A percentile compares a stretch with the other conserved stretches of the same genome.
phyloP scores from a whole-genome alignment of 2,329 filamentous ascomycete species.

The Massarina eburnea region DNA sequence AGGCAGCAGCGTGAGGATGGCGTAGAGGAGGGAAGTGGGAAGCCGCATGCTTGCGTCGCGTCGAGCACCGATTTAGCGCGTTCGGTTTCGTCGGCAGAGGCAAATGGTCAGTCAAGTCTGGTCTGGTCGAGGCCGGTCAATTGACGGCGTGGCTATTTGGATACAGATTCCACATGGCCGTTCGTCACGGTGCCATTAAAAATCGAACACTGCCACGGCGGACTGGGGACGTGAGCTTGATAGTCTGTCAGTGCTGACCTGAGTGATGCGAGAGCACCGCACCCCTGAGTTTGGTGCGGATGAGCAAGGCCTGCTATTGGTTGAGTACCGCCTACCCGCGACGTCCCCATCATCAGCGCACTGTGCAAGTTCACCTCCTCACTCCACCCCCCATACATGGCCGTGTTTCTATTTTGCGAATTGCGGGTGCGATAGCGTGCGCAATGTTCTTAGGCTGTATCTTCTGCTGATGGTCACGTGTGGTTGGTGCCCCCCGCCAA shows the following conservation, averaged over 20 bases:
- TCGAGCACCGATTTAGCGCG: constrained; percentile 9
- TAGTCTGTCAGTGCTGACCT: no score
- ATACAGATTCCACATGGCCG: background rate
- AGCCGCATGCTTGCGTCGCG: constrained; percentile 18
- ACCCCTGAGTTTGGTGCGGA: no score
- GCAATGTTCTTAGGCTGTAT: constrained; percentile 17
- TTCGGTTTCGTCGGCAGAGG: background rate
- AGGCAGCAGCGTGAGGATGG: constrained; percentile 18
- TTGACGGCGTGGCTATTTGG: background rate
- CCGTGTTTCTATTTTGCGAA: background rate
- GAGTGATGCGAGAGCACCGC: no score
- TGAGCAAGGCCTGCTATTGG: no score
- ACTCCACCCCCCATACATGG: no score
- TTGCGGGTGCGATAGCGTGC: constrained; percentile 9
- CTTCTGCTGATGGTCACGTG: constrained; percentile 14
- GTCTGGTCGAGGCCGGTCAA: constrained; percentile 3
- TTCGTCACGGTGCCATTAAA: background rate
- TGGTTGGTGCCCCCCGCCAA: constrained; percentile 15
- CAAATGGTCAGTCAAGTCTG: no score
- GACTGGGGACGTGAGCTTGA: no score
- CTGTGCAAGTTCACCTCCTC: no score
- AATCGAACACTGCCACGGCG: no score
- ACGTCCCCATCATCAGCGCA: no score
- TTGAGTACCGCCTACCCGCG: no score
- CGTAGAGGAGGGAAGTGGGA: constrained; percentile 18